Evolutionary conservation across 2,329 filamentous ascomycete species (phyloP), one percentile per base, ranked within the genome.

Genomic region (Claviceps monticola): DNA sequence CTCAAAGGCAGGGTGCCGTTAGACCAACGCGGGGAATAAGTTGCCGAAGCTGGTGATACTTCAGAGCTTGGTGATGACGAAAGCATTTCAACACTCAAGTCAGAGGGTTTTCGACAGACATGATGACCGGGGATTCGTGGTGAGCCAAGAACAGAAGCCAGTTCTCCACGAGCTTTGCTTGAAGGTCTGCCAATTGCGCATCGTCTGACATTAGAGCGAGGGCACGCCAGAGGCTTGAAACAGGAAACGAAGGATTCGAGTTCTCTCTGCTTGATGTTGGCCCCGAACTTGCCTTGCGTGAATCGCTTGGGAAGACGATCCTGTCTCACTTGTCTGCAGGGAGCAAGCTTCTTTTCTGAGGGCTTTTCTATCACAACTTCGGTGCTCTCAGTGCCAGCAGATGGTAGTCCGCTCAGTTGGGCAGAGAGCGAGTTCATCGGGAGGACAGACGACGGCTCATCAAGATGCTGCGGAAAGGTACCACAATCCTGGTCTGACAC

Each of bases 401-500:
- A 16, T 16, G n/a, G 21, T n/a, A 37, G 21, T 13, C 13, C 37
- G 34, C 36, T 44, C 44, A 29, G 7, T 11, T 29, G 39, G 39
- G n/a, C 26, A 11, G 49, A 13, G 13, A 38, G 16, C 19, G 48
- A 34, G 48, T 7, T 34, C 19, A 50, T 45, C 21, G 51, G 34
- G 29, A 26, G 39, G 37, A 36, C 46, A 38, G 46, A 21, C 19
- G 21, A 36, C 41, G 39, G 23, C 3, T 16, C 36, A 42, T 19
- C 41, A 48, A 44, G 48, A 37, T 48, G 29, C 21, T 54, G 48
- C 6, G 36, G 36, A 48, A 41, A 34, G 36, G 53, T 54, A 49
- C 44, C 48, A 53, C 36, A 54, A 41, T 39, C 47, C 51, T 8
- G 29, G 37, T 21, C 51, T 53, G 50, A 21, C 34, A 54, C 44